Evolutionary conservation across 345 rosid species (phyloP).

Genomic region (Euphorbia peplus): DNA sequence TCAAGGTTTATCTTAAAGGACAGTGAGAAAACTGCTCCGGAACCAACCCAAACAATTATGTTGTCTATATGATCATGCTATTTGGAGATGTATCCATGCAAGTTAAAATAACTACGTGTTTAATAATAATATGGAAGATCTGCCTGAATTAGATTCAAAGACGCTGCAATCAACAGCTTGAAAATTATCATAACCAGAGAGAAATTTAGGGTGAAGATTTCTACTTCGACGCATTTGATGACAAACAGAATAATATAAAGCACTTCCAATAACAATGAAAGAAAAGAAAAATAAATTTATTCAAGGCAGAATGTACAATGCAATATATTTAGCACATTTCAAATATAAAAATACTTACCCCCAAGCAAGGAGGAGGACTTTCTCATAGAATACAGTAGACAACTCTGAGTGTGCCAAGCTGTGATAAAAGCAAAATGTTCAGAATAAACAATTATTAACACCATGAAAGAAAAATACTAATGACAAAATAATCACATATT

Average conservation of each 20-base stretch:
- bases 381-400: conserved; percentile 95
- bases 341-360: conserved; percentile 52
- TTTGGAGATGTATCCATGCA: not conserved
- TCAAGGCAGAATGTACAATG: not conserved
- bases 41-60: not conserved
- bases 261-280: not conserved
- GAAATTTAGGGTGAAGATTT: not conserved
- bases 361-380: conserved; percentile 92
- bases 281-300: not conserved
- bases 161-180: not conserved
- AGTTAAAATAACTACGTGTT: not conserved
- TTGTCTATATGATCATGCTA: not conserved
- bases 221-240: not conserved
- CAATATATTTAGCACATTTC: not conserved
- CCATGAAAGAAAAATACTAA: not conserved
- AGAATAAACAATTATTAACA: conserved; percentile 14
- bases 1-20: not conserved
- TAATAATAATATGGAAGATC: not conserved
- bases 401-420: conserved; percentile 97
- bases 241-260: not conserved
- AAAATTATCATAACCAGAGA: not conserved
- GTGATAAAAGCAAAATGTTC: conserved; percentile 29
- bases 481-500: conserved; percentile 6
- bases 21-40: not conserved
- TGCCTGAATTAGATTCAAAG: not conserved